phyloP scores from a whole-genome alignment of 2,329 filamentous ascomycete species.

The Penicillium sp. region DNA sequence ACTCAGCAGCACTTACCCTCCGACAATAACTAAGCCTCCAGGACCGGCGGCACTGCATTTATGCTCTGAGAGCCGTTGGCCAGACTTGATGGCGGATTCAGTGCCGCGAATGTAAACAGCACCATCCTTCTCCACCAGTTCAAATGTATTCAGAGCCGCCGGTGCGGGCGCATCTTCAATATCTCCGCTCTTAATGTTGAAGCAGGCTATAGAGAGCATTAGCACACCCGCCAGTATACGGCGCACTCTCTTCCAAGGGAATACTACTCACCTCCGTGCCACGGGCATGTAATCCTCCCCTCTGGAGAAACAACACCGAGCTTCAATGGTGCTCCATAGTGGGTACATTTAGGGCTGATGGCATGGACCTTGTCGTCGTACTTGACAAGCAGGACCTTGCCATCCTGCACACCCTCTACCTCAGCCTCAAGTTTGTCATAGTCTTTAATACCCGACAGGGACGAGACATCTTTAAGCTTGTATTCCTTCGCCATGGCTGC shows the following conservation, averaged over 20 bases:
- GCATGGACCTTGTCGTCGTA: constrained; percentile 77
- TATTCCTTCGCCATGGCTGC: constrained; percentile 46
- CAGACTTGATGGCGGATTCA: constrained; percentile 76
- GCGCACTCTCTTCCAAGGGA: not conserved
- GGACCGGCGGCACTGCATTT: constrained; percentile 66
- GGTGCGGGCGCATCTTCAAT: constrained; percentile 93
- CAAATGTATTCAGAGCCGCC: constrained; percentile 82
- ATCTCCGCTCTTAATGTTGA: constrained; percentile 85
- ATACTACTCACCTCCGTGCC: constrained; percentile 79
- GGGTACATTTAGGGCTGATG: constrained; percentile 80
- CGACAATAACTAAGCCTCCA: constrained; percentile 77
- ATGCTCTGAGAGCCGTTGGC: constrained; percentile 73
- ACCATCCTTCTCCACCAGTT: constrained; percentile 78
- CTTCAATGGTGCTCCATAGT: constrained; percentile 88
- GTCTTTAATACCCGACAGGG: constrained; percentile 70
- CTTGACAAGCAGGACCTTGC: constrained; percentile 86
- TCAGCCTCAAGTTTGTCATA: constrained; percentile 88
- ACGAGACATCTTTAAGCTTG: constrained; percentile 74
- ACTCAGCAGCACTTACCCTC: constrained; percentile 57
- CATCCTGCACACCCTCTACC: constrained; percentile 84
- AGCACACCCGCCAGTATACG: not conserved
- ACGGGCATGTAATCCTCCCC: constrained; percentile 88
- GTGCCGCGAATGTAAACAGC: constrained; percentile 84
- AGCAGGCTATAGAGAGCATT: constrained; percentile 71
- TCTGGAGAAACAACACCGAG: constrained; percentile 83